These are phyloP conservation scores for Backusella psychrophila DNA, from an alignment of 192 early-diverging fungal species.

Conservation along the genomic window DNA sequence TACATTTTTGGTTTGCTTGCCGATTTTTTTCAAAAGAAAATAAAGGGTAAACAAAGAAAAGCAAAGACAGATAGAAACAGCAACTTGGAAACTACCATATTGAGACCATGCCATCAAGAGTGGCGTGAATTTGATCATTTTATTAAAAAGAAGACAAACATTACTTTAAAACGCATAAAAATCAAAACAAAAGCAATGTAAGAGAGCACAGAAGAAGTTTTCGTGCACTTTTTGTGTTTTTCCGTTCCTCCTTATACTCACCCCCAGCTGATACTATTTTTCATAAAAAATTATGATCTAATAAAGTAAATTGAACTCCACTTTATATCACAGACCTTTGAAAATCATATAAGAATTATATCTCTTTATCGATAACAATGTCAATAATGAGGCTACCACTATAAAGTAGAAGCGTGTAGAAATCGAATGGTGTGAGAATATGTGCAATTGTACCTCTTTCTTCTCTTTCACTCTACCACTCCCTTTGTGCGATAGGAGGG, in stretches of 20 bases:
- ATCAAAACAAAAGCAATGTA: not conserved
- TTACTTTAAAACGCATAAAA: not conserved
- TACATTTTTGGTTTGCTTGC: not conserved
- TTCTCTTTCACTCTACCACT: not conserved
- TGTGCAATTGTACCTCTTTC: not conserved
- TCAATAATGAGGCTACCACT: not conserved
- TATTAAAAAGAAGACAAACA: not conserved
- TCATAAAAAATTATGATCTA: not conserved
- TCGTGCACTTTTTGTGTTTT: not conserved
- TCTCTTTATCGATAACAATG: not conserved
- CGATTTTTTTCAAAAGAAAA: not conserved
- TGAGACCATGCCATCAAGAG: not conserved
- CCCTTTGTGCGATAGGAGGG: not conserved
- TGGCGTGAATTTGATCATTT: not conserved
- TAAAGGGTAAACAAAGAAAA: not conserved
- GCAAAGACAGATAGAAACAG: not conserved
- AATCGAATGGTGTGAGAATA: constrained; percentile 1
- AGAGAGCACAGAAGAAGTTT: not conserved
- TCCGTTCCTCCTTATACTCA: not conserved
- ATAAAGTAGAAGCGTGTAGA: not conserved
- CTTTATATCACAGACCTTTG: not conserved
- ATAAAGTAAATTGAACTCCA: constrained; percentile 2
- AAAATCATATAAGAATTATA: not conserved
- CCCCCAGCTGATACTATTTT: not conserved
- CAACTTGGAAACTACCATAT: not conserved